These are phyloP conservation scores for Trichosporon sp. DNA, from an alignment of 1,284 basidiomycete species.

Conservation along the genomic window DNA sequence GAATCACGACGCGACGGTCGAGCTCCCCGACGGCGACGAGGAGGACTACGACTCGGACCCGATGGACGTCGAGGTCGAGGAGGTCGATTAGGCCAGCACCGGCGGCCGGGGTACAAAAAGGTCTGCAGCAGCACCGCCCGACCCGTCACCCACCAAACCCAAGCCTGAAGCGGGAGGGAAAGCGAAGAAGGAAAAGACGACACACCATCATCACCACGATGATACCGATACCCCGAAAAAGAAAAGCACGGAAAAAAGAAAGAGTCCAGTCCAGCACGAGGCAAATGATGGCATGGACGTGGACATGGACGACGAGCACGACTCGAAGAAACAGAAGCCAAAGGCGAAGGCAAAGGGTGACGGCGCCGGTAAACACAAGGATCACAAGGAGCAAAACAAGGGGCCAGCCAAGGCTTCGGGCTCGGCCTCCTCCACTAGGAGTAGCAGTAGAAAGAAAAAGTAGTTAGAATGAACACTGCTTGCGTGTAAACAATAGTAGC, in stretches of 20 bases:
- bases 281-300: not conserved
- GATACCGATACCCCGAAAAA: not conserved
- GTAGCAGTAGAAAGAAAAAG: not conserved
- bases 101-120: conserved; percentile 24
- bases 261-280: no score
- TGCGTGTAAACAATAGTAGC: no score
- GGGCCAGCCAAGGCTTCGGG: no score
- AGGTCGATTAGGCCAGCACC: conserved; percentile 42
- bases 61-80: conserved; percentile 47
- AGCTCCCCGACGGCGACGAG: conserved; percentile 34
- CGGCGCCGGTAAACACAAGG: not conserved
- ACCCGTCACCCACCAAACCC: not conserved
- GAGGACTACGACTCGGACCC: conserved; percentile 33
- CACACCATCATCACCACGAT: no score
- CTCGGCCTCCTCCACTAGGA: no score
- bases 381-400: not conserved
- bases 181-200: not conserved
- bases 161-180: not conserved
- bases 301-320: not conserved
- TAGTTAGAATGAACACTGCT: not conserved
- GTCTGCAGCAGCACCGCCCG: not conserved
- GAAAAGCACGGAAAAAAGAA: not conserved
- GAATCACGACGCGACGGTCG: conserved; percentile 61
- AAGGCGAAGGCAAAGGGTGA: not conserved
- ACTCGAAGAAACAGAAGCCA: not conserved